Percentiles rank a stretch among this genome's conserved stretches.
Evolutionary conservation across 2,329 filamentous ascomycete genomes (phyloP).

Genomic region (Akanthomyces dipterigenus): DNA sequence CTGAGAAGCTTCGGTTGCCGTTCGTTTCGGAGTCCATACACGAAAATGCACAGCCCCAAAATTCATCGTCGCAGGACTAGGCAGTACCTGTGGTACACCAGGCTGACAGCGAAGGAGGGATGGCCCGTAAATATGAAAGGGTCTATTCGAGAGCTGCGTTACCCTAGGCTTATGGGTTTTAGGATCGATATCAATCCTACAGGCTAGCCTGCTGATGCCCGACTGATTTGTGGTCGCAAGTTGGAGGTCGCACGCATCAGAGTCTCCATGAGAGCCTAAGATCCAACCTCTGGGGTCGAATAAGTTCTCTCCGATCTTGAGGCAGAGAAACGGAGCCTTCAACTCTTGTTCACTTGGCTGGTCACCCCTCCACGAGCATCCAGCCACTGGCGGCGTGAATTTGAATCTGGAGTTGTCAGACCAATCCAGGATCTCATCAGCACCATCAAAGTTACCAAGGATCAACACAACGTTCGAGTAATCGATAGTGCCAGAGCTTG

Average conservation of each 20-base stretch:
- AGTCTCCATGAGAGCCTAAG: slow-evolving; percentile 11
- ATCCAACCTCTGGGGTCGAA: slow-evolving; percentile 12
- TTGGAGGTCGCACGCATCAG: slow-evolving; percentile 11
- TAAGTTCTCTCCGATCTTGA: slow-evolving; percentile 9
- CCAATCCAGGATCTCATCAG: neutral
- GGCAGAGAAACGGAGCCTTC: slow-evolving; percentile 7
- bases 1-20: neutral
- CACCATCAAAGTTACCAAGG: slow-evolving; percentile 1
- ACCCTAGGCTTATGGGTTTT: neutral
- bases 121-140: neutral
- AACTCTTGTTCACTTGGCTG: neutral
- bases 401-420: neutral
- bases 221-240: slow-evolving; percentile 5
- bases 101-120: neutral
- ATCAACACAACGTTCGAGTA: neutral
- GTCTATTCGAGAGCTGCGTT: neutral
- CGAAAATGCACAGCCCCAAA: neutral
- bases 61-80: neutral
- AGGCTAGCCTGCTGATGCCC: slow-evolving; percentile 7
- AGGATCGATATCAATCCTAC: neutral
- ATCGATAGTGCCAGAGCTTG: neutral
- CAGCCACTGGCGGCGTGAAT: neutral
- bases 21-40: neutral
- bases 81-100: neutral
- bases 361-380: neutral